Conservation (phyloP, 2,329 filamentous ascomycete species). For the Fonsecaea pedrosoi region DNA sequence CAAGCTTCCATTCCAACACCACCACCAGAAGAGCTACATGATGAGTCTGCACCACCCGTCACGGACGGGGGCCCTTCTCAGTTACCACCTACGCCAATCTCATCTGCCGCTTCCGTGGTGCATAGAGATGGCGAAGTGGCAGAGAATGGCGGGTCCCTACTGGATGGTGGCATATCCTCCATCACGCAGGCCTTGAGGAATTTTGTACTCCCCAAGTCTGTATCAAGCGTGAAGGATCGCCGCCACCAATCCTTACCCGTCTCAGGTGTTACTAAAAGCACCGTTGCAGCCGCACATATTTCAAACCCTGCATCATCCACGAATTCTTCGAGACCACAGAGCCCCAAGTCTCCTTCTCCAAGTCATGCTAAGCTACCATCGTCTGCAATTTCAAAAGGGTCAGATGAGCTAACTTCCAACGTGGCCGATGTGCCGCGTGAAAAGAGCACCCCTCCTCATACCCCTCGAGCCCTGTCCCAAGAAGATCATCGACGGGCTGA, state of each 20-base stretch:
- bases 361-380: conserved; percentile 49
- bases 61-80: conserved; percentile 46
- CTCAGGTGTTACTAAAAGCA: conserved; percentile 68
- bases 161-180: conserved; percentile 50
- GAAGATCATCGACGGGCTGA: conserved; percentile 53
- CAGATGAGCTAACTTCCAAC: conserved; percentile 80
- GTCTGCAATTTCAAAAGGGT: conserved; percentile 53
- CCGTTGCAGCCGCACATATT: conserved; percentile 71
- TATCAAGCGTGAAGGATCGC: conserved; percentile 47
- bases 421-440: conserved; percentile 62
- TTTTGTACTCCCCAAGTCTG: conserved; percentile 50
- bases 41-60: conserved; percentile 39
- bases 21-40: conserved; percentile 40
- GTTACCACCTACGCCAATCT: conserved; percentile 54
- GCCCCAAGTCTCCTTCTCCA: conserved; percentile 60
- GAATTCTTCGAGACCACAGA: conserved; percentile 56
- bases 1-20: conserved; percentile 44
- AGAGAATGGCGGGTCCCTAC: conserved; percentile 48
- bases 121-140: conserved; percentile 53
- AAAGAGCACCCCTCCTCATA: conserved; percentile 93
- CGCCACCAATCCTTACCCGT: conserved; percentile 62
- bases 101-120: conserved; percentile 51
- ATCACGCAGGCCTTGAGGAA: conserved; percentile 54
- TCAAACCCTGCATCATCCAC: conserved; percentile 68
- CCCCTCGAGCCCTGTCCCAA: conserved; percentile 82